Percentiles rank a stretch among this genome's conserved stretches.
These are phyloP conservation scores for Elongisporangium undulatum DNA, from an alignment of 352 stramenopile species.

Conservation along the genomic window DNA sequence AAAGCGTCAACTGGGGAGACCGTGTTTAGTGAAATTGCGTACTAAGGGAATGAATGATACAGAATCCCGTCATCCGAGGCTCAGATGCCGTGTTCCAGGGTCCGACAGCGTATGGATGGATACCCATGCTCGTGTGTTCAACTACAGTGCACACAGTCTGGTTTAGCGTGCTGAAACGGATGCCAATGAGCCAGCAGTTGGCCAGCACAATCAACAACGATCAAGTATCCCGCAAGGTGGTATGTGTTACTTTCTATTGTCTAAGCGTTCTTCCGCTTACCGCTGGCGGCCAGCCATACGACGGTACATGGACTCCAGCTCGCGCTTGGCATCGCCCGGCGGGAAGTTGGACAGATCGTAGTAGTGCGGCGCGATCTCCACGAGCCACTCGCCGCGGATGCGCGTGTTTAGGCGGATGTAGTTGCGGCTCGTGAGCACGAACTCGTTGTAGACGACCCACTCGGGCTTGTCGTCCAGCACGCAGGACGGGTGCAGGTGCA, in stretches of 20 bases:
- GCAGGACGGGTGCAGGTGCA: slow-evolving; percentile 96
- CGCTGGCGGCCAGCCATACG: slow-evolving; percentile 29
- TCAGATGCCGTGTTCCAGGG: too few relatives aligned
- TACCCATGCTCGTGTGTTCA: too few relatives aligned
- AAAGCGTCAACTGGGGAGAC: too few relatives aligned
- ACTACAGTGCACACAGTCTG: too few relatives aligned
- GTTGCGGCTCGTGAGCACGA: slow-evolving; percentile 98
- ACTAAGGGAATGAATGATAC: too few relatives aligned
- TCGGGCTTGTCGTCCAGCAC: slow-evolving; percentile 95
- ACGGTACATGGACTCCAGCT: slow-evolving; percentile 89
- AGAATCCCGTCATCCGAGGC: too few relatives aligned
- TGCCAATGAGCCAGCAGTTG: too few relatives aligned
- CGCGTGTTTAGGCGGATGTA: slow-evolving; percentile 98
- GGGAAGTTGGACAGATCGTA: slow-evolving; percentile 98
- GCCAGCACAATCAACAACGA: too few relatives aligned
- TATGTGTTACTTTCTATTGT: slow-evolving; percentile 1
- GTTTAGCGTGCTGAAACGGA: too few relatives aligned
- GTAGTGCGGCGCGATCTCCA: slow-evolving; percentile 95
- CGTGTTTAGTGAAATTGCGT: too few relatives aligned
- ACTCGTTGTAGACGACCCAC: slow-evolving; percentile 99
- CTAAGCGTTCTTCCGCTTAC: slow-evolving; percentile 5
- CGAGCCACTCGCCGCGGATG: slow-evolving; percentile 91
- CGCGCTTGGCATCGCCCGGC: slow-evolving; percentile 92
- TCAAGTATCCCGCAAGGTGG: too few relatives aligned
- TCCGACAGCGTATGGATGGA: too few relatives aligned